A percentile compares a stretch with the other conserved stretches of the same genome.
Conservation (phyloP, 2,329 filamentous ascomycete genomes). For the Penicillium occitanis region DNA sequence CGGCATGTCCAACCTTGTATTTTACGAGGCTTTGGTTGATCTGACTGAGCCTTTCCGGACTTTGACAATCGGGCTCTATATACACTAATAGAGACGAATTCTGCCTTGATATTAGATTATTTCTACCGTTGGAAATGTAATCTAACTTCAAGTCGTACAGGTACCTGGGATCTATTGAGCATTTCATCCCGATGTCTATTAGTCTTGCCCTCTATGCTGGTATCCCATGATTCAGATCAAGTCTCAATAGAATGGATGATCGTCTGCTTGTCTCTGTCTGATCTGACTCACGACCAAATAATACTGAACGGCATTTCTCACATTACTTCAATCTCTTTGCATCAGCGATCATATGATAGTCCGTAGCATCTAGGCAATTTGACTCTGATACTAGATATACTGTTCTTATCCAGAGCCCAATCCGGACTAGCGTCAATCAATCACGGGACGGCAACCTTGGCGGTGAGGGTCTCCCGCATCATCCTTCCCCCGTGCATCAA, state of each 20-base stretch:
- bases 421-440: neutral
- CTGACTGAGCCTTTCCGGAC: neutral
- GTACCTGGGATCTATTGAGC: neutral
- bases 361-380: too few relatives aligned
- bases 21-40: neutral
- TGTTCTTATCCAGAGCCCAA: neutral
- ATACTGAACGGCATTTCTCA: neutral
- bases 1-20: neutral
- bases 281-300: neutral
- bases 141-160: neutral
- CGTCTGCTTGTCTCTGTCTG: neutral
- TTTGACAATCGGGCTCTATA: neutral
- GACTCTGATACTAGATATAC: too few relatives aligned
- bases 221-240: neutral
- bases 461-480: slow-evolving; percentile 15
- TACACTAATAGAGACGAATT: neutral
- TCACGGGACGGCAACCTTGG: slow-evolving; percentile 16
- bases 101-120: neutral
- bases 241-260: neutral
- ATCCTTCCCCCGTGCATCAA: slow-evolving; percentile 10
- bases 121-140: neutral
- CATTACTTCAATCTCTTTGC: neutral
- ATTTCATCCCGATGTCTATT: neutral
- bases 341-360: neutral
- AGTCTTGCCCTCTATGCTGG: neutral